Evolutionary conservation across 2,329 filamentous ascomycete species (phyloP).

Genomic region (Phaeosphaeria sp.): DNA sequence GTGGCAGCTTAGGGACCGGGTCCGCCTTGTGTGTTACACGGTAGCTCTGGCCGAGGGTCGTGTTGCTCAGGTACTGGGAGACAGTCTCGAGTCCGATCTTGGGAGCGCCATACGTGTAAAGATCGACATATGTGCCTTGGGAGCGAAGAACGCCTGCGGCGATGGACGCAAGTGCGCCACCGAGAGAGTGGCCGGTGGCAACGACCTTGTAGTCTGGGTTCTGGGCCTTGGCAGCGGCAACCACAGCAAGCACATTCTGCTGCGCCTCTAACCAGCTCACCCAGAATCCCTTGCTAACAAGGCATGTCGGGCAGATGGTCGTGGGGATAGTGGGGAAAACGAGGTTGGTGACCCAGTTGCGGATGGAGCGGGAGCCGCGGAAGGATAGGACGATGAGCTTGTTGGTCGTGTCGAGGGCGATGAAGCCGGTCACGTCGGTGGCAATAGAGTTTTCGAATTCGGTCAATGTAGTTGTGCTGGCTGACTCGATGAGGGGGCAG

Average conservation of each 20-base stretch:
- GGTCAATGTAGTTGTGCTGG: constrained; percentile 53
- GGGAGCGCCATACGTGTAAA: constrained; percentile 73
- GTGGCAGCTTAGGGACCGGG: constrained; percentile 72
- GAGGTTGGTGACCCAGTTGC: constrained; percentile 68
- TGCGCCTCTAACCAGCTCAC: constrained; percentile 65
- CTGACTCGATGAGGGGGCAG: constrained; percentile 57
- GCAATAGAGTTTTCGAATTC: constrained; percentile 56
- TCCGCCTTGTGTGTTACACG: constrained; percentile 73
- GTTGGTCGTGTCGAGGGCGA: constrained; percentile 56
- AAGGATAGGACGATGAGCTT: constrained; percentile 65
- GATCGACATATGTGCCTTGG: constrained; percentile 56
- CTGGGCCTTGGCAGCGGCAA: constrained; percentile 53
- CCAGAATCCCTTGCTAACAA: constrained; percentile 65
- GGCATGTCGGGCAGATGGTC: constrained; percentile 56
- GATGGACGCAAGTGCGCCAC: constrained; percentile 68
- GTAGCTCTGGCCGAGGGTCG: constrained; percentile 61
- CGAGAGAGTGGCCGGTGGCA: constrained; percentile 73
- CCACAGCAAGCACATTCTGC: constrained; percentile 49
- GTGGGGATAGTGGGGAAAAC: constrained; percentile 52
- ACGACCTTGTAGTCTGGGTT: constrained; percentile 63
- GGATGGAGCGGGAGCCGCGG: constrained; percentile 64
- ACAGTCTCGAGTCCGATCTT: constrained; percentile 67
- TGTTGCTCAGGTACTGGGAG: constrained; percentile 60
- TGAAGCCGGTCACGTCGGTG: constrained; percentile 56
- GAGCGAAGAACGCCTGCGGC: constrained; percentile 64